Evolutionary conservation across 257 asterid species (phyloP), one percentile per base, ranked within the genome.

Genomic region (Avicennia marina): DNA sequence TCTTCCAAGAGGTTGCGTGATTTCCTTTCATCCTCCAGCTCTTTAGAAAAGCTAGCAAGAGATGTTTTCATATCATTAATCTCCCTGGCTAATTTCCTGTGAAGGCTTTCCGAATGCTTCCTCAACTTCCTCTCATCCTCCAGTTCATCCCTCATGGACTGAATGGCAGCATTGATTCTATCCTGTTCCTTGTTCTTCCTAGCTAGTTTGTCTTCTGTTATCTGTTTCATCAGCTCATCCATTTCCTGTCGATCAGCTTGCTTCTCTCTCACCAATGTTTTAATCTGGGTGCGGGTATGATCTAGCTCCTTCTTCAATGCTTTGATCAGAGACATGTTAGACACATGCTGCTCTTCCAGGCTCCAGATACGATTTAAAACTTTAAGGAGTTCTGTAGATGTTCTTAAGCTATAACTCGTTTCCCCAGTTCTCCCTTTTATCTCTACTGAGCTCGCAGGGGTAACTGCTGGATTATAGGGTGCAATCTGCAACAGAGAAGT

Each of bases 291-390:
- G 0, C 95, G 95, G 8, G 95, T 81, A 12, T 75, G 78, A 27
- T 77, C 84, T 6, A 90, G 63, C 54, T 90, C 98, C 56, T 79
- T 85, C 58, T 84, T 90, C 64, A 90, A 34, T 36, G 85, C 81
- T 67, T 75, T 85, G 69, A 90, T 76, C 2, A 87, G 84, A 42
- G 87, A 58, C 40, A 78, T 72, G 65, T 81, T 84, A 29, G 96
- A 71, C 4, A 78, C 69, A 13, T 90, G 96, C 62, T 90, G 96
- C 75, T 90, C 98, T 85, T 90, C 98, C 27, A 90, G 83, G 67
- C 77, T 72, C 96, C 98, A 90, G 20, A 90, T 90, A 18, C 96
- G 88, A 24, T 90, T 90, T 64, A 90, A 54, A 13, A 90, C 96
- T 69, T 84, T 90, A 29, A 87, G 85, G 7, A 87, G 84, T 59